Base-by-base conservation (phyloP, 805 yeast species). In the Tetrapisispora arboricola region DNA sequence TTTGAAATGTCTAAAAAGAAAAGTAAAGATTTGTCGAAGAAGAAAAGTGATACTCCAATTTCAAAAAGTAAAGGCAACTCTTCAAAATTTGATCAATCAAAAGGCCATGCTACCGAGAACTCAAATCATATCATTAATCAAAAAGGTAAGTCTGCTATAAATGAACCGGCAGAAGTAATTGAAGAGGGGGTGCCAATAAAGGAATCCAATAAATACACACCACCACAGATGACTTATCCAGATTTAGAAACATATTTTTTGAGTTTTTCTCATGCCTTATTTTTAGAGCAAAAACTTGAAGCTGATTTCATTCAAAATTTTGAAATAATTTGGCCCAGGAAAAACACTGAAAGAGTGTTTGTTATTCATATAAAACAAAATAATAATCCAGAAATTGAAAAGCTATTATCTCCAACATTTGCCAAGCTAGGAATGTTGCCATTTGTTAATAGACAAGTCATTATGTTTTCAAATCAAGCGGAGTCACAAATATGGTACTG, bases 401-500 rank as follows among this genome's bases (percentile, higher is more conserved):
- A 64, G 39, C 50, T 73, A 24, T 65, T 74, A 38, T 69, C 74
- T 21, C 75, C 76, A 6, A 73, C 72, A 43, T 60, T 76, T 59
- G 66, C 68, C 32, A 69, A 69, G 43, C 56, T 79, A 31, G 75
- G 76, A 35, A 77, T 73, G 46, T 58, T 71, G 6, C 85, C 86
- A 3, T 80, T 80, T 47, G 60, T 70, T 17, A 67, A 68, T 32
- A 73, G 73, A 36, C 85, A 79, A 51, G 68, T 80, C 0, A 62
- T 81, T 32, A 72, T 78, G 48, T 61, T 81, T 27, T 50, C 68
- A n/a, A 56, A 65, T 2, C 62, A 65, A 32, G 74, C 74, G 47
- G 70, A 71, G 43, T 67, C 68, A 10, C 68, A 69, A 22, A 65
- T 76, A 24, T 80, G 86, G 85, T 77, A 72, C 47, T 75, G 81